Evolutionary conservation across 2,329 filamentous ascomycete genomes (phyloP).

Genomic region (Lasiodiplodia sp.): DNA sequence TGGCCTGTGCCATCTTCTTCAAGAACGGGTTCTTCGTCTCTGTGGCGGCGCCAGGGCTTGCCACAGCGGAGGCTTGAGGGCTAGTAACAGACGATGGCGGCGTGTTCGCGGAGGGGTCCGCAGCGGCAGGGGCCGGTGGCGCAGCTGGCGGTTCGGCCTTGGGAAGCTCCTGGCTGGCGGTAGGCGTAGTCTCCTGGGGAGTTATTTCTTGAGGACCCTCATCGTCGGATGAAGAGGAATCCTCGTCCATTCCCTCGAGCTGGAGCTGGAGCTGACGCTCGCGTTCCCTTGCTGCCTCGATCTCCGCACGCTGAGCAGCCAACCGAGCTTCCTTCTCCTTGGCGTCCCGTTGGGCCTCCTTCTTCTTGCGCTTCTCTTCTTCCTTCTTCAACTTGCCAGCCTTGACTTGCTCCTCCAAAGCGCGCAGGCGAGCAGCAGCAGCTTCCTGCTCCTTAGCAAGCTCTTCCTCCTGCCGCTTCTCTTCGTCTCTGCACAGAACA

Average conservation of each 20-base stretch:
- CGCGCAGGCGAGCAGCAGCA: conserved; percentile 81
- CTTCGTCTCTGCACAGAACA: conserved; percentile 67
- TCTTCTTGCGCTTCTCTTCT: conserved; percentile 91
- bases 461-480: conserved; percentile 78
- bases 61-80: conserved; percentile 58
- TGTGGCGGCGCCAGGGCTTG: conserved; percentile 59
- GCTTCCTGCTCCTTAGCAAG: conserved; percentile 81
- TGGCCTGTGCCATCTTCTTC: conserved; percentile 80
- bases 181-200: conserved; percentile 66
- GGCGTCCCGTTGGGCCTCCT: conserved; percentile 83
- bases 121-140: conserved; percentile 44
- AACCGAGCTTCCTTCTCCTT: conserved; percentile 88
- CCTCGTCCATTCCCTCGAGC: conserved; percentile 79
- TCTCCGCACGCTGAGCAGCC: conserved; percentile 84
- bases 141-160: conserved; percentile 52
- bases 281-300: conserved; percentile 87
- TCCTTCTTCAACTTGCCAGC: conserved; percentile 95
- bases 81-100: conserved; percentile 54
- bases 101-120: conserved; percentile 46
- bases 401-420: conserved; percentile 90
- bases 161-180: conserved; percentile 62
- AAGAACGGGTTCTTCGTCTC: conserved; percentile 97
- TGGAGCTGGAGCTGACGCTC: conserved; percentile 90
- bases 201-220: conserved; percentile 77
- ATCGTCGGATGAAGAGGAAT: conserved; percentile 72